Evolutionary conservation across 768 basidiomycete species (phyloP), one percentile per base, ranked within the genome.

Genomic region (Tremella fuciformis): DNA sequence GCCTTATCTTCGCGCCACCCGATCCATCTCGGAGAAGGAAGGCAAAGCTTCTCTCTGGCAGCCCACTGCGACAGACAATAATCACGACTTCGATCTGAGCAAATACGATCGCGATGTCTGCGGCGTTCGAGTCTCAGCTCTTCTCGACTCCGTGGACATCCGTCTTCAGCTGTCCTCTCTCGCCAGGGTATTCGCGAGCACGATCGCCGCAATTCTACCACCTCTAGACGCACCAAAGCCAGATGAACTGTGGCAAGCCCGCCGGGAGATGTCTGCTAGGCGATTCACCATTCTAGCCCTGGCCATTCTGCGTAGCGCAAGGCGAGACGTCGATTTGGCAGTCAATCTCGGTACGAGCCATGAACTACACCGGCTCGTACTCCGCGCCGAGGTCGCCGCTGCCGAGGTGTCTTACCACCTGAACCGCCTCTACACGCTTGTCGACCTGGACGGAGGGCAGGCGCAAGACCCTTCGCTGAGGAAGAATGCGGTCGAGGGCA

Each of bases 121-220:
- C 42, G 80, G 84, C 38, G 85, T 84, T 74, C 63, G 81, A 13
- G 83, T 86, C 8, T 86, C 87, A 67, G 85, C 84, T 0, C 79
- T 85, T 53, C 83, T 82, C 81, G 63, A 75, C 11, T 82, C 82
- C 6, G 69, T 88, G 39, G 74, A 83, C 24, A 76, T 85, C 24
- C 82, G 86, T 2, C 79, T 85, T 58, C 66, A 76, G 8, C 72
- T 88, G 24, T 79, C 74, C n/a, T 73, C 81, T 39, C 62, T 86
- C 57, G 81, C 80, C 1, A 69, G 58, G 22, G 53, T 42, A 9
- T 58, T 64, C 39, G 41, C 22, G 41, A 47, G 11, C 50, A 57
- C 38, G 42, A 48, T 60, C 57, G 52, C 37, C 15, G 13, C 19
- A 25, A 24, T 24, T 8, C 21, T 48, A 16, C 13, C 21, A 6